Conservation (phyloP, 768 basidiomycete species). For the Boletus patriciae region DNA sequence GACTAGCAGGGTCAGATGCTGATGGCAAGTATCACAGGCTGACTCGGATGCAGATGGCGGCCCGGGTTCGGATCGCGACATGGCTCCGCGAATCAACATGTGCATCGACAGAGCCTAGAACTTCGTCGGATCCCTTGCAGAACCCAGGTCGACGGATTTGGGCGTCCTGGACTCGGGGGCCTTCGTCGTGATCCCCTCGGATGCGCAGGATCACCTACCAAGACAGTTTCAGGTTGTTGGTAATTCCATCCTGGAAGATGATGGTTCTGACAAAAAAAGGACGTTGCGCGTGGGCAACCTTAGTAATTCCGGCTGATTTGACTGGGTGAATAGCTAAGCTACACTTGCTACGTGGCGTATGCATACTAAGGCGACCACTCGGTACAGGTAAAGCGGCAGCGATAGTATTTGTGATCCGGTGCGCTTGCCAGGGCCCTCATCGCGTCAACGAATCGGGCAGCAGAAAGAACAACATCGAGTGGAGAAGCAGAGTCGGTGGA, state of each 20-base stretch:
- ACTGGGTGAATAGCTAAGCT: too few species aligned
- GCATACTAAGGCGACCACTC: background rate
- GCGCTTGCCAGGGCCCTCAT: too few species aligned
- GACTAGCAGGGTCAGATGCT: too few species aligned
- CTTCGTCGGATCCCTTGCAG: slow-evolving; percentile 17
- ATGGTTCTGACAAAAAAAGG: background rate
- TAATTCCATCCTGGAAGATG: slow-evolving; percentile 2
- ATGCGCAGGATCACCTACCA: slow-evolving; percentile 6
- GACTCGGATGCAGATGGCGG: too few species aligned
- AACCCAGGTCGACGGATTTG: slow-evolving; percentile 2
- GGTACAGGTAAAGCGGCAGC: too few species aligned
- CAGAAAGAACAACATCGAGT: background rate
- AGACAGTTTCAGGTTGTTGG: background rate
- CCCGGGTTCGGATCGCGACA: background rate
- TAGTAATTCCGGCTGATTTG: too few species aligned
- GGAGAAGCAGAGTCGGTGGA: background rate
- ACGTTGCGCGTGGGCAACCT: background rate
- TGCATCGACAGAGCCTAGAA: background rate
- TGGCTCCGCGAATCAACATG: slow-evolving; percentile 15
- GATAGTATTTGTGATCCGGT: too few species aligned
- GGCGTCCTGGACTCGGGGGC: background rate
- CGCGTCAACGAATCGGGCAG: background rate
- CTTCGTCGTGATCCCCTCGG: slow-evolving; percentile 18
- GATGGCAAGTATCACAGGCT: too few species aligned
- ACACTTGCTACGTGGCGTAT: background rate